Evolutionary conservation across 2,329 filamentous ascomycete genomes (phyloP).

Genomic region (Aspergillus chevalieri): DNA sequence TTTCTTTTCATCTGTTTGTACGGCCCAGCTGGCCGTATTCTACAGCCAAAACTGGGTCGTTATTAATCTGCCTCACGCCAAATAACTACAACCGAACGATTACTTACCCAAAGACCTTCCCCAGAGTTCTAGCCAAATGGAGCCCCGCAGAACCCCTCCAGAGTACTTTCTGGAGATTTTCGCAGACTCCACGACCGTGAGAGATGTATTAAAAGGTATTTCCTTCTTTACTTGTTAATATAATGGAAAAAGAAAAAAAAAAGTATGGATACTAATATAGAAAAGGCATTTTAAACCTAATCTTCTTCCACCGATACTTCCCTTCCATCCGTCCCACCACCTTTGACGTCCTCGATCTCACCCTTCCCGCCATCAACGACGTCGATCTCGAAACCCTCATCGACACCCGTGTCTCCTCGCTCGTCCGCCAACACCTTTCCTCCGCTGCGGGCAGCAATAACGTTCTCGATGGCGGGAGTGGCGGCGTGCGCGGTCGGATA

Average conservation of each 20-base stretch:
- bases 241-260: neutral
- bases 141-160: constrained; percentile 60
- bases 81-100: neutral
- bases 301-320: constrained; percentile 99
- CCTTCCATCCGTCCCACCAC: constrained; percentile 74
- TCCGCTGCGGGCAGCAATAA: constrained; percentile 48
- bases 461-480: constrained; percentile 32
- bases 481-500: constrained; percentile 68
- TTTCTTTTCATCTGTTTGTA: constrained; percentile 1
- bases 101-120: constrained; percentile 1
- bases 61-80: neutral
- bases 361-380: constrained; percentile 82
- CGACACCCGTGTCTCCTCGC: constrained; percentile 72
- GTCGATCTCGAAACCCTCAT: constrained; percentile 89
- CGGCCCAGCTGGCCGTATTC: constrained; percentile 11
- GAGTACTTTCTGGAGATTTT: constrained; percentile 94
- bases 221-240: neutral
- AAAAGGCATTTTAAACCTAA: constrained; percentile 83
- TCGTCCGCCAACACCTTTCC: constrained; percentile 68
- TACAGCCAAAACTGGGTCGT: constrained; percentile 12
- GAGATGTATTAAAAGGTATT: constrained; percentile 84
- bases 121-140: constrained; percentile 42
- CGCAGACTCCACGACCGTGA: constrained; percentile 80
- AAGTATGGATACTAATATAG: neutral
- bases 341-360: constrained; percentile 84